Evolutionary conservation across 1,139 yeast species (phyloP).

Genomic region (Pichia sp.): DNA sequence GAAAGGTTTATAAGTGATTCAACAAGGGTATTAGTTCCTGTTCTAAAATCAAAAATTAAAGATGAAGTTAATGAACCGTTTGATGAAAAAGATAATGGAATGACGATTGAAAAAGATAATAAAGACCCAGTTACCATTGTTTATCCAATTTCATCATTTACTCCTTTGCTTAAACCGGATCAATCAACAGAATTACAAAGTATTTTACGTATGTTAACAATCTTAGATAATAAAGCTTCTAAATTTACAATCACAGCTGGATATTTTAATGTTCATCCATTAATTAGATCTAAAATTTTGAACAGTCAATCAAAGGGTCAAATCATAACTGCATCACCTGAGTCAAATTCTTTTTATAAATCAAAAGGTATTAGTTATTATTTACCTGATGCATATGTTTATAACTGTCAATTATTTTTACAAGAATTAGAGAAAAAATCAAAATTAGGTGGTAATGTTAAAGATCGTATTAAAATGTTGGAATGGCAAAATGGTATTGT

Average conservation of each 20-base stretch:
- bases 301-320: constrained; percentile 56
- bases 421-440: constrained; percentile 33
- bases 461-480: constrained; percentile 45
- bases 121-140: constrained; percentile 54
- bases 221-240: constrained; percentile 48
- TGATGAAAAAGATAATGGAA: constrained; percentile 29
- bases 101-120: constrained; percentile 34
- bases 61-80: constrained; percentile 5
- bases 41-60: constrained; percentile 35
- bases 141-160: constrained; percentile 87
- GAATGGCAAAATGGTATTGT: constrained; percentile 91
- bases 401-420: constrained; percentile 67
- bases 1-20: constrained; percentile 55
- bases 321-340: constrained; percentile 85
- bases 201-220: constrained; percentile 53
- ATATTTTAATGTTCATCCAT: constrained; percentile 85
- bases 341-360: constrained; percentile 88
- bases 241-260: constrained; percentile 95
- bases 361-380: constrained; percentile 78
- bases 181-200: constrained; percentile 79
- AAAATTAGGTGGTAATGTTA: constrained; percentile 31
- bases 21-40: constrained; percentile 49
- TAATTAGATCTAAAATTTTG: constrained; percentile 56
- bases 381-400: constrained; percentile 82
- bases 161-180: constrained; percentile 65